phyloP scores from a whole-genome alignment of 2,329 filamentous ascomycete species.

The Phyllosticta capitalensis region DNA sequence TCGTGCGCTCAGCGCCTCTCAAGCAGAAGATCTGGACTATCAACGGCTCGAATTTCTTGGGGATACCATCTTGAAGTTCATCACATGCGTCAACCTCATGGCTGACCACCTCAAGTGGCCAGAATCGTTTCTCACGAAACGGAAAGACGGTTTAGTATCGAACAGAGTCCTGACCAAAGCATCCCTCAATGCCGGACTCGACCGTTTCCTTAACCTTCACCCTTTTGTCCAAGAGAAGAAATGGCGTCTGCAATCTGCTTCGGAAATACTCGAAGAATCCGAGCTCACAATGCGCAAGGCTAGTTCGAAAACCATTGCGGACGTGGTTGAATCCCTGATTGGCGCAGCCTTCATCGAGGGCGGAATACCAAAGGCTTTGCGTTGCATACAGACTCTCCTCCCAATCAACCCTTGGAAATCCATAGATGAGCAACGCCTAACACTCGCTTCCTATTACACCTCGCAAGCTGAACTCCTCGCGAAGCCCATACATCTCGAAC shows the following conservation, averaged over 20 bases:
- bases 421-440: constrained; percentile 19
- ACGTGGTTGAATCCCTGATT: constrained; percentile 78
- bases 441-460: constrained; percentile 17
- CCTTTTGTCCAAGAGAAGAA: constrained; percentile 55
- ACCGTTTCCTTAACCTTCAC: constrained; percentile 61
- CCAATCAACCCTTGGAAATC: constrained; percentile 44
- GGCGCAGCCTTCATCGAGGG: constrained; percentile 65
- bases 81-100: constrained; percentile 56
- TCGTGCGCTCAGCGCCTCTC: constrained; percentile 60
- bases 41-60: constrained; percentile 82
- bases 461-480: background rate
- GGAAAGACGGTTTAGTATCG: constrained; percentile 61
- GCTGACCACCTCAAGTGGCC: constrained; percentile 55
- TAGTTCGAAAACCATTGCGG: constrained; percentile 73
- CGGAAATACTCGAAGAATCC: background rate
- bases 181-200: constrained; percentile 53
- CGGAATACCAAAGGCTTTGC: constrained; percentile 52
- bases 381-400: constrained; percentile 54
- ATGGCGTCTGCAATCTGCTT: constrained; percentile 46
- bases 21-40: constrained; percentile 59
- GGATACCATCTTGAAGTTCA: constrained; percentile 72
- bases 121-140: constrained; percentile 62
- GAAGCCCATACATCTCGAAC: constrained; percentile 16
- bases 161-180: constrained; percentile 65
- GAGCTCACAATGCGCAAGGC: background rate